phyloP scores from a whole-genome alignment of 306 rosid species.

The Lotus japonicus region DNA sequence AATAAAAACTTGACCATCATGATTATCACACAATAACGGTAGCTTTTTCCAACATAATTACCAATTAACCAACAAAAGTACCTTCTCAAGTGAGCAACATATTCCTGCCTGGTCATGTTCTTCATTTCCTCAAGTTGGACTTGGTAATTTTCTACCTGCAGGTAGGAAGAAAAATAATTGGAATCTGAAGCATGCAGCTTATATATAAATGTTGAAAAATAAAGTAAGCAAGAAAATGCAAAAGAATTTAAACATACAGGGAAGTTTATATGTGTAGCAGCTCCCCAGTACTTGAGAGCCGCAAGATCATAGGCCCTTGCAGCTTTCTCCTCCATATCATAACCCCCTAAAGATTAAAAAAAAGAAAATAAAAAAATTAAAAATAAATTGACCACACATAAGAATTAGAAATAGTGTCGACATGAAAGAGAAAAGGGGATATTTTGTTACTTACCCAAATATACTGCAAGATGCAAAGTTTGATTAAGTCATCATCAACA shows the following conservation, averaged over 20 bases:
- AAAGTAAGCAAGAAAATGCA: neutral
- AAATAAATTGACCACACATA: neutral
- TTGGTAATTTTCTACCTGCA: conserved; percentile 72
- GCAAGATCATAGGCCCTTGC: conserved; percentile 99
- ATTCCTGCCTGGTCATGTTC: conserved; percentile 93
- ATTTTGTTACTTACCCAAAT: conserved; percentile 54
- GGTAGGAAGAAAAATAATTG: neutral
- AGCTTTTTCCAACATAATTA: neutral
- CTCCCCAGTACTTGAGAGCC: conserved; percentile 96
- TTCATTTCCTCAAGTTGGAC: conserved; percentile 79
- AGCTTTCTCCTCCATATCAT: conserved; percentile 99
- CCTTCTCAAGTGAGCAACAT: conserved; percentile 96
- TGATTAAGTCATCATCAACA: conserved; percentile 35
- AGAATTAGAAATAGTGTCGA: neutral
- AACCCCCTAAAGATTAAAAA: conserved; percentile 61
- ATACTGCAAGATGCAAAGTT: conserved; percentile 52
- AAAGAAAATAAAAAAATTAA: too few species aligned
- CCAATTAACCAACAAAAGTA: neutral
- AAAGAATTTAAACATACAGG: conserved; percentile 36
- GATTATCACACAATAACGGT: neutral
- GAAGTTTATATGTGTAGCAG: conserved; percentile 84
- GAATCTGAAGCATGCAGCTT: neutral
- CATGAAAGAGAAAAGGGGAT: too few species aligned
- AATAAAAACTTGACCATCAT: neutral
- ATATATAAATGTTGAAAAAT: too few species aligned